Evolutionary conservation across 1,284 basidiomycete genomes (phyloP), one percentile per base, ranked within the genome.

Genomic region (Fomitopsis pinicola): DNA sequence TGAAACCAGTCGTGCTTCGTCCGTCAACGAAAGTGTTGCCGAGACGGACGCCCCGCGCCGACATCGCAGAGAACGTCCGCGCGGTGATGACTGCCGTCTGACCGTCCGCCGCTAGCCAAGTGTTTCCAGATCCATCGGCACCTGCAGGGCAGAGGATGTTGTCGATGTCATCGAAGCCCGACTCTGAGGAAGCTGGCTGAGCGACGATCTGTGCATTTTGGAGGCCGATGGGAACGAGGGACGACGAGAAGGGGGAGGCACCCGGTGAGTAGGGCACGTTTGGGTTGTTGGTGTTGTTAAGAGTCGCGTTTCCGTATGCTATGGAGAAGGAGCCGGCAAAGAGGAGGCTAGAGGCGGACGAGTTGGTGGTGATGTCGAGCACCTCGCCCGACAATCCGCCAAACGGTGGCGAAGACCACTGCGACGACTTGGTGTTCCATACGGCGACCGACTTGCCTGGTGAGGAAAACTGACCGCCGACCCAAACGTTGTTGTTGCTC

Each of bases 281-380:
- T 22, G 89, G 88, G 69, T 94, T 91, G 69, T 89, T 86, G 58
- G 84, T 85, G 60, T 78, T 80, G 70, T 87, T 89, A 58, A 83
- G 69, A 58, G 77, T 62, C 22, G 77, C 66, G 72, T 84, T 85
- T 61, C 87, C 87, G 73, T 90, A 93, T 1, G 85, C 78, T 4
- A 91, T 89, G 60, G 89, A 71, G 79, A 98, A 98, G 19, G 89
- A 88, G 50, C 97, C 97, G 1, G 91, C 84, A 69, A 98, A 95
- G 71, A 95, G 89, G 57, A 98, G 77, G 64, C 88, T 91, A 22
- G 81, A 80, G 58, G 83, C 81, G 58, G 93, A 88, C 40, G 84
- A 77, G 66, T 92, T 93, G 44, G 88, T 77, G 42, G 86, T 82
- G 69, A 98, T 97, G 54, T 90, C 88, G 33, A 82, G 76, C 59